These are phyloP conservation scores for Hypoxylon fragiforme DNA, from an alignment of 495 filamentous ascomycete species.

Conservation along the genomic window DNA sequence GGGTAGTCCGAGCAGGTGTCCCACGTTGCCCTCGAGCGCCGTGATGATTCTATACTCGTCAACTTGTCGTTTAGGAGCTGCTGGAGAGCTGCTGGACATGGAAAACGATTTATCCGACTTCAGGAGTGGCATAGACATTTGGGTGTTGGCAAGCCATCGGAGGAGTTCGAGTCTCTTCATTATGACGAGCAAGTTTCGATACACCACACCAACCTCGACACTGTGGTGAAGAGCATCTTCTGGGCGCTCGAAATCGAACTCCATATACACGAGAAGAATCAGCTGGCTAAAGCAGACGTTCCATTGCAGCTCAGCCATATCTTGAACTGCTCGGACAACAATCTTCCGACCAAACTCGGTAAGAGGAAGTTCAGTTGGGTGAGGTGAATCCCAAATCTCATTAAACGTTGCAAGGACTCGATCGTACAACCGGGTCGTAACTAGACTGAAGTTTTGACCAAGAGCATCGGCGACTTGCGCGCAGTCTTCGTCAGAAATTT, in stretches of 20 bases:
- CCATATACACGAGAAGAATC: conserved; percentile 79
- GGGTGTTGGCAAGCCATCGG: conserved; percentile 73
- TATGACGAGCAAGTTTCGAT: conserved; percentile 63
- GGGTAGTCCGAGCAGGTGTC: conserved; percentile 53
- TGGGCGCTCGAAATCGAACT: conserved; percentile 71
- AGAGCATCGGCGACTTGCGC: conserved; percentile 56
- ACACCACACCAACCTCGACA: conserved; percentile 71
- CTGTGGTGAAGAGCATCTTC: conserved; percentile 61
- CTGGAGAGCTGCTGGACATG: conserved; percentile 28
- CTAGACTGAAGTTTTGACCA: conserved; percentile 57
- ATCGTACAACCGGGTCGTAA: conserved; percentile 59
- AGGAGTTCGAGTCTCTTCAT: conserved; percentile 77
- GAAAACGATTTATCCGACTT: conserved; percentile 41
- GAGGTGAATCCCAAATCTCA: conserved; percentile 31
- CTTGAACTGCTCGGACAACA: conserved; percentile 74
- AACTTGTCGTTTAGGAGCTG: conserved; percentile 35
- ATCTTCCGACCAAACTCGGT: conserved; percentile 73
- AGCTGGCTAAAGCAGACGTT: conserved; percentile 78
- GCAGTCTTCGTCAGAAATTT: conserved; percentile 72
- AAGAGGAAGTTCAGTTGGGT: conserved; percentile 50
- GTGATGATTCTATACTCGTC: conserved; percentile 50
- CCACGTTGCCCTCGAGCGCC: conserved; percentile 53
- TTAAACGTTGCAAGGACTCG: conserved; percentile 44
- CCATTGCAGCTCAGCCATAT: conserved; percentile 69
- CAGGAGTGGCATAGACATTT: conserved; percentile 46